Evolutionary conservation across 495 filamentous ascomycete genomes (phyloP).

Genomic region (Cudoniella acicularis): DNA sequence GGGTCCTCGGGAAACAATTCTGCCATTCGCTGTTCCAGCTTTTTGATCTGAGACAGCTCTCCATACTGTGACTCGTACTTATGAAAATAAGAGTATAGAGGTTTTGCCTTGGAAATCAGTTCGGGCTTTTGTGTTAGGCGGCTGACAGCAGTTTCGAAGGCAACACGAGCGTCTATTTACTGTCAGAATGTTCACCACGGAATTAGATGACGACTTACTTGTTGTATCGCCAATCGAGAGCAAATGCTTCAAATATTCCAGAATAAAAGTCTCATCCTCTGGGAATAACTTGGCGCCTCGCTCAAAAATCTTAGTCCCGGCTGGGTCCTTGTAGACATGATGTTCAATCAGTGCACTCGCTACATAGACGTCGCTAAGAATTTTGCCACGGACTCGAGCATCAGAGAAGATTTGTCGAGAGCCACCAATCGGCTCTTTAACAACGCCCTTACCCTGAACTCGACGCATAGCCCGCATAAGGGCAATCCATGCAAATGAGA

Average conservation of each 20-base stretch:
- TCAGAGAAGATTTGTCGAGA: constrained; percentile 83
- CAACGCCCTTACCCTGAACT: constrained; percentile 76
- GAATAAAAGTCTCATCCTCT: constrained; percentile 82
- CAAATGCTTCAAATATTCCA: constrained; percentile 93
- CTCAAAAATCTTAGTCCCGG: constrained; percentile 92
- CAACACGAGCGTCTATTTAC: constrained; percentile 75
- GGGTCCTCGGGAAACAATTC: constrained; percentile 89
- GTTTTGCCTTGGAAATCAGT: constrained; percentile 68
- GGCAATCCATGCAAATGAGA: constrained; percentile 92
- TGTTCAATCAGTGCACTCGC: constrained; percentile 90
- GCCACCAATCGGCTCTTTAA: constrained; percentile 62
- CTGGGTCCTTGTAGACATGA: constrained; percentile 88
- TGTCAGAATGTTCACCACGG: constrained; percentile 5
- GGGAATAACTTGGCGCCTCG: constrained; percentile 88
- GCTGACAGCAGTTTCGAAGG: constrained; percentile 89
- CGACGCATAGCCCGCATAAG: constrained; percentile 91
- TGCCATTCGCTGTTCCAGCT: constrained; percentile 86
- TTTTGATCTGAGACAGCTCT: constrained; percentile 81
- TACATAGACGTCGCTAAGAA: constrained; percentile 91
- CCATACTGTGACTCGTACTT: constrained; percentile 93
- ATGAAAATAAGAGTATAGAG: constrained; percentile 85
- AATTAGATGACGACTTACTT: constrained; percentile 55
- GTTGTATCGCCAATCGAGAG: constrained; percentile 87
- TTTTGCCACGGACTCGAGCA: constrained; percentile 75
- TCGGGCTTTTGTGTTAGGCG: constrained; percentile 71